Evolutionary conservation across 306 rosid species (phyloP).

Genomic region (Trifolium repens): DNA sequence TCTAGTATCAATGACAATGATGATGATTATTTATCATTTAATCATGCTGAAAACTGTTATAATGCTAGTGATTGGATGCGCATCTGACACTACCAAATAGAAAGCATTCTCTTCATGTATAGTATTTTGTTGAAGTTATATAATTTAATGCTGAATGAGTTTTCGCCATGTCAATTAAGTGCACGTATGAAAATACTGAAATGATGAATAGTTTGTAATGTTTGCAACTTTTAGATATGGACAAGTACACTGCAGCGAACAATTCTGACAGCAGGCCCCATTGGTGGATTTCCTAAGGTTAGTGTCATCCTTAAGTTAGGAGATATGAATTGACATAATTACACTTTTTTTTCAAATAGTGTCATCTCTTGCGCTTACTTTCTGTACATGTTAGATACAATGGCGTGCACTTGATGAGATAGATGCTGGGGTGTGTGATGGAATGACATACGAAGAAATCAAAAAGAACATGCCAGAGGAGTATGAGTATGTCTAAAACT

Average conservation of each 20-base stretch:
- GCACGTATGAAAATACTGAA: constrained; percentile 26
- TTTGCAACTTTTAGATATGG: constrained; percentile 74
- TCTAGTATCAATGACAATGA: not conserved
- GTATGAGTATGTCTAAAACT: constrained; percentile 69
- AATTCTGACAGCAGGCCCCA: constrained; percentile 84
- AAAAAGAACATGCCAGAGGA: constrained; percentile 96
- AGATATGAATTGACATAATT: constrained; percentile 29
- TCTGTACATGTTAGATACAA: constrained; percentile 71
- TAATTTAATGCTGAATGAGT: constrained; percentile 24
- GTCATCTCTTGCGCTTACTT: not conserved
- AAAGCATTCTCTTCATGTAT: not conserved
- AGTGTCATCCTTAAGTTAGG: constrained; percentile 39
- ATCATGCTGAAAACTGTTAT: constrained; percentile 22
- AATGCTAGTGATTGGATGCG: constrained; percentile 24
- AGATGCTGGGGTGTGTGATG: constrained; percentile 93
- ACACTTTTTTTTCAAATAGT: not conserved
- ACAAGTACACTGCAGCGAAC: constrained; percentile 98
- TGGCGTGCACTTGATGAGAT: constrained; percentile 99
- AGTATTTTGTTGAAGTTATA: constrained; percentile 24
- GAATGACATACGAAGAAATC: constrained; percentile 95
- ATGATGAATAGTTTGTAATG: constrained; percentile 37
- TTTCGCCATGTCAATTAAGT: constrained; percentile 30
- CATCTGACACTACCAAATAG: not conserved
- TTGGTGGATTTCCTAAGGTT: constrained; percentile 96
- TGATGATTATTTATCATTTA: constrained; percentile 19